Percentiles rank a stretch among this genome's conserved stretches.
These are phyloP conservation scores for Chalciporus pseudorubinellus DNA, from an alignment of 768 basidiomycete species.

Conservation along the genomic window DNA sequence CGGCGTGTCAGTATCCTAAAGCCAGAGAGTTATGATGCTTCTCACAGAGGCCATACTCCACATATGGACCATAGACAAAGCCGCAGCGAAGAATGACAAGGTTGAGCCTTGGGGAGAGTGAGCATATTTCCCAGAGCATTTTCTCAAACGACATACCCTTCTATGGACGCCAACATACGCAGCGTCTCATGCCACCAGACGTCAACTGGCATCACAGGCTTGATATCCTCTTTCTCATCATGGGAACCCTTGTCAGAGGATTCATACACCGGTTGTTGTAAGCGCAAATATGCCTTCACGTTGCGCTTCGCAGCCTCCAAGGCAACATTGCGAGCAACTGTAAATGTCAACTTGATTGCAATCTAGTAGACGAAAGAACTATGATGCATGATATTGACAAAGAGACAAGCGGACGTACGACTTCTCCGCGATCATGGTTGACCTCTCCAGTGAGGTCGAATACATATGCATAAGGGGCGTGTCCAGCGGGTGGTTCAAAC, in stretches of 20 bases:
- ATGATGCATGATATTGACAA: slow-evolving; percentile 2
- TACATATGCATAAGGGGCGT: slow-evolving; percentile 71
- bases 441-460: slow-evolving; percentile 87
- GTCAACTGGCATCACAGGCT: slow-evolving; percentile 67
- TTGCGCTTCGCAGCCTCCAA: slow-evolving; percentile 77
- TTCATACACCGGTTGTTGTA: slow-evolving; percentile 79
- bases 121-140: background rate
- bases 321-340: slow-evolving; percentile 64
- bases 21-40: slow-evolving; percentile 12
- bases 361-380: slow-evolving; percentile 46
- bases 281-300: slow-evolving; percentile 74
- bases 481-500: slow-evolving; percentile 71
- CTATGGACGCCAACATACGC: slow-evolving; percentile 69
- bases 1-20: slow-evolving; percentile 13
- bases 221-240: slow-evolving; percentile 71
- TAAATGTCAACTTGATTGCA: slow-evolving; percentile 73
- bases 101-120: slow-evolving; percentile 54
- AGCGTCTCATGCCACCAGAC: slow-evolving; percentile 90
- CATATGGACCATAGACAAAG: slow-evolving; percentile 80
- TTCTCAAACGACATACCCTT: slow-evolving; percentile 48
- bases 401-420: slow-evolving; percentile 44
- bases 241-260: slow-evolving; percentile 61
- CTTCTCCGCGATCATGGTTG: slow-evolving; percentile 68
- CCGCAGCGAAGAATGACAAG: slow-evolving; percentile 76
- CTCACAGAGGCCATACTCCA: slow-evolving; percentile 66